Percentiles rank a stretch among this genome's conserved stretches.
Evolutionary conservation across 306 rosid genomes (phyloP).

Genomic region (Vigna hirtella): DNA sequence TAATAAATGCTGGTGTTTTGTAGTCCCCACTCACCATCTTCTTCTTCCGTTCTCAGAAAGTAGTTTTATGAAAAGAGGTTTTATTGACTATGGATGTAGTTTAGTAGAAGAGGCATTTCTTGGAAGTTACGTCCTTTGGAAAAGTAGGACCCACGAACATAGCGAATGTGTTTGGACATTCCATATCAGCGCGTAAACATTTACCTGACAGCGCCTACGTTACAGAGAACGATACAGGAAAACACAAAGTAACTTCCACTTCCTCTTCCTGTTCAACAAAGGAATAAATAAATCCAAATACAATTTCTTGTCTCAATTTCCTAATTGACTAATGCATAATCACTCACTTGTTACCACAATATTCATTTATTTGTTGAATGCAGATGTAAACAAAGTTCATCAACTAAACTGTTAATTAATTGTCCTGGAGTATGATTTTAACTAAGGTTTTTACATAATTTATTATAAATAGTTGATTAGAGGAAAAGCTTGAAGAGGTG

Average conservation of each 20-base stretch:
- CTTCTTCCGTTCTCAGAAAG: too few species aligned
- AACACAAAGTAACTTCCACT: conserved; percentile 8
- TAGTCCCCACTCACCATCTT: too few species aligned
- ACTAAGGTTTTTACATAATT: not conserved
- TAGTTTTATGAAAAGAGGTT: too few species aligned
- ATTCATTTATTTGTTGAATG: not conserved
- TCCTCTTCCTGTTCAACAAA: not conserved
- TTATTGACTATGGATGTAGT: too few species aligned
- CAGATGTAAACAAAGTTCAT: conserved; percentile 4
- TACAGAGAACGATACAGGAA: conserved; percentile 26
- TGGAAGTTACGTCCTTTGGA: conserved; percentile 23
- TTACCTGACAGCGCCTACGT: not conserved
- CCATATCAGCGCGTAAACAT: not conserved
- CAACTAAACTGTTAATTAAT: not conserved
- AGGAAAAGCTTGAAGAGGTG: not conserved
- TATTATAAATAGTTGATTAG: not conserved
- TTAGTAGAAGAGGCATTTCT: not conserved
- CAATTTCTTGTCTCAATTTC: conserved; percentile 12
- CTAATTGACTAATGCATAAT: conserved; percentile 1
- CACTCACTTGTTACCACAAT: not conserved
- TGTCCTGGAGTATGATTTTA: not conserved
- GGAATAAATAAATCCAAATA: not conserved
- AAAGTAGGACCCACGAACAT: not conserved
- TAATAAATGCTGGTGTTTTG: too few species aligned
- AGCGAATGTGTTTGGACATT: not conserved